A percentile compares a stretch with the other conserved stretches of the same genome.
phyloP scores from a whole-genome alignment of 129 eudicot genomes.

The Centaurea solstitialis region DNA sequence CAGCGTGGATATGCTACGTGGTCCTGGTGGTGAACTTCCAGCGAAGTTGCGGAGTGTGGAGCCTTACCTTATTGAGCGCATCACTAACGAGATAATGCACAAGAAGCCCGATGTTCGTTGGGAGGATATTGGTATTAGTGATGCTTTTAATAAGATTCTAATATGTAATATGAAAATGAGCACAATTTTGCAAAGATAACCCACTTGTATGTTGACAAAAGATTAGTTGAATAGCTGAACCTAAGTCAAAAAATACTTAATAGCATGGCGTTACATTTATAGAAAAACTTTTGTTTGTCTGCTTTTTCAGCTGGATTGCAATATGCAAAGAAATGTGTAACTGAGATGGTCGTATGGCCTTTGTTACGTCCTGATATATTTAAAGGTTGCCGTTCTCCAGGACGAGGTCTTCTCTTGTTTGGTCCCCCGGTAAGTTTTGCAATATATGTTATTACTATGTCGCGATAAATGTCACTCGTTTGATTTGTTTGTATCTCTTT shows the following conservation, averaged over 20 bases:
- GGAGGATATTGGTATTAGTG: slow-evolving; percentile 84
- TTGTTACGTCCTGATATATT: slow-evolving; percentile 96
- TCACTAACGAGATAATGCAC: slow-evolving; percentile 97
- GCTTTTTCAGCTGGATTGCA: slow-evolving; percentile 71
- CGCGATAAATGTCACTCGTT: neutral
- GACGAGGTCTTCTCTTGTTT: slow-evolving; percentile 96
- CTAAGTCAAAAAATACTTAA: no score
- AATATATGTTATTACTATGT: neutral
- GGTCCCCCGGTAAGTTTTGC: slow-evolving; percentile 91
- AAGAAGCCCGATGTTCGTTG: slow-evolving; percentile 95
- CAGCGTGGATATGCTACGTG: slow-evolving; percentile 87
- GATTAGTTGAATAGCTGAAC: neutral
- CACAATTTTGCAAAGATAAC: neutral
- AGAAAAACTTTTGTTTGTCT: slow-evolving; percentile 1
- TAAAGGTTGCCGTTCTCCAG: slow-evolving; percentile 94
- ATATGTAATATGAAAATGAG: no score
- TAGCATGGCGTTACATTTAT: neutral
- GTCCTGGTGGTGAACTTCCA: slow-evolving; percentile 98
- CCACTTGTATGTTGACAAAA: no score
- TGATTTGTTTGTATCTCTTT: slow-evolving; percentile 15
- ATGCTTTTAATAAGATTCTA: neutral
- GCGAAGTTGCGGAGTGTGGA: slow-evolving; percentile 85
- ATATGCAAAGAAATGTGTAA: slow-evolving; percentile 97
- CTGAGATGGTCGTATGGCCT: slow-evolving; percentile 98
- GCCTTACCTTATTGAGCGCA: slow-evolving; percentile 90